These are phyloP conservation scores for Helminthosporium solani DNA, from an alignment of 2,329 filamentous ascomycete genomes.

Conservation along the genomic window DNA sequence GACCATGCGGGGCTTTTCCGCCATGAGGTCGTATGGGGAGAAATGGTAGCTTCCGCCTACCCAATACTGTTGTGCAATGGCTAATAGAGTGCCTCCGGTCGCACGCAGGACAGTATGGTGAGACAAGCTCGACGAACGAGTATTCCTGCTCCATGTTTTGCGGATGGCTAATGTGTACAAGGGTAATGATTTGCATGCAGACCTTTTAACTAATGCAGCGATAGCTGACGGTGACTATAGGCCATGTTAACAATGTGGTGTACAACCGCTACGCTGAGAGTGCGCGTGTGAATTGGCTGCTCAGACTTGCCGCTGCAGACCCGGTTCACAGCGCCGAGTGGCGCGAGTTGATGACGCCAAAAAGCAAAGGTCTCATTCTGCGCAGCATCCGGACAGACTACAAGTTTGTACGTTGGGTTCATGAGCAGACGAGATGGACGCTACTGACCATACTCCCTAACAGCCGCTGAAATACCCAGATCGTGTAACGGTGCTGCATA, in stretches of 20 bases:
- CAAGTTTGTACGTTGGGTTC: conserved; percentile 68
- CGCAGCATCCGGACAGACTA: conserved; percentile 79
- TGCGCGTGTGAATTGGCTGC: conserved; percentile 74
- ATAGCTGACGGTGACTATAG: conserved; percentile 43
- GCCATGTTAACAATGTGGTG: conserved; percentile 83
- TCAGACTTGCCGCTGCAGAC: conserved; percentile 67
- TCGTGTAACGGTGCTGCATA: conserved; percentile 79
- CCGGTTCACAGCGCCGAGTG: conserved; percentile 63
- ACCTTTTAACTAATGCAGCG: conserved; percentile 3
- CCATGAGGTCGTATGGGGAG: conserved; percentile 76
- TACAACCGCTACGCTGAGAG: conserved; percentile 85
- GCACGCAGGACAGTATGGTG: conserved; percentile 55
- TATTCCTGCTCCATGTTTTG: conserved; percentile 6
- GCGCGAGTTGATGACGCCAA: conserved; percentile 67
- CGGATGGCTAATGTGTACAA: conserved; percentile 18
- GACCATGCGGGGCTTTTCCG: conserved; percentile 63
- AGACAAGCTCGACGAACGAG: conserved; percentile 28
- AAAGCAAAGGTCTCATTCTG: conserved; percentile 71
- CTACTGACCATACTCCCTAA: conserved; percentile 14
- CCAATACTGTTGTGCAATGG: conserved; percentile 12
- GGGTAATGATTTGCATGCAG: conserved; percentile 12
- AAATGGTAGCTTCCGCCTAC: conserved; percentile 62
- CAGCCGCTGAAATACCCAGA: conserved; percentile 79
- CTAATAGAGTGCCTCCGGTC: conserved; percentile 28
- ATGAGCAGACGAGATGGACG: not conserved